Percentiles rank a stretch among this genome's conserved stretches.
Conservation (phyloP, 2,329 filamentous ascomycete species). For the Botrytis tulipae region DNA sequence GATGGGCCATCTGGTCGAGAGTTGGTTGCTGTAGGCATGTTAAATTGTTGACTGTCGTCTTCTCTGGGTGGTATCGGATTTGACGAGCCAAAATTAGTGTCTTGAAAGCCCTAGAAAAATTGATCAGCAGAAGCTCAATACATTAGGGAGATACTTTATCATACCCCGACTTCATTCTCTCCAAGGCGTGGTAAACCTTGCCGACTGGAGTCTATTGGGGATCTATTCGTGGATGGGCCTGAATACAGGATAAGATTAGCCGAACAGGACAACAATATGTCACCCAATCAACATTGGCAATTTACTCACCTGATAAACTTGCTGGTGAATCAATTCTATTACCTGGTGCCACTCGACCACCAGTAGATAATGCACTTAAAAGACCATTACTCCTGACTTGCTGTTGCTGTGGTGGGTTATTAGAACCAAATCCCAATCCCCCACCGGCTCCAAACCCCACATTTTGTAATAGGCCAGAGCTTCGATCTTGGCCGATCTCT, state of each 20-base stretch:
- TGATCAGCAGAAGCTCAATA: constrained; percentile 7
- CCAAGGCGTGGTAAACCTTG: constrained; percentile 27
- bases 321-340: constrained; percentile 36
- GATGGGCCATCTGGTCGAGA: constrained; percentile 29
- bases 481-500: constrained; percentile 57
- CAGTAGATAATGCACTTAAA: constrained; percentile 62
- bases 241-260: constrained; percentile 17
- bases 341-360: constrained; percentile 49
- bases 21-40: constrained; percentile 25
- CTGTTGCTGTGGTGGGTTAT: constrained; percentile 42
- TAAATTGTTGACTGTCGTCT: constrained; percentile 26
- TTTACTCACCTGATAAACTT: constrained; percentile 34
- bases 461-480: constrained; percentile 51
- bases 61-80: constrained; percentile 28
- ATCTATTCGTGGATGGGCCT: constrained; percentile 35
- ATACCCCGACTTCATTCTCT: constrained; percentile 33
- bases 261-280: neutral
- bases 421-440: constrained; percentile 40
- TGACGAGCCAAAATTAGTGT: constrained; percentile 30
- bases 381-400: constrained; percentile 58
- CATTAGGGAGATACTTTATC: constrained; percentile 17
- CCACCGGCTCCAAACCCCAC: constrained; percentile 55
- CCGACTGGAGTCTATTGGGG: constrained; percentile 32
- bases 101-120: constrained; percentile 30
- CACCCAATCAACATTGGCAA: neutral